Evolutionary conservation across 2,329 filamentous ascomycete species (phyloP), one percentile per base, ranked within the genome.

Genomic region (Penicillium aurantiogriseum): DNA sequence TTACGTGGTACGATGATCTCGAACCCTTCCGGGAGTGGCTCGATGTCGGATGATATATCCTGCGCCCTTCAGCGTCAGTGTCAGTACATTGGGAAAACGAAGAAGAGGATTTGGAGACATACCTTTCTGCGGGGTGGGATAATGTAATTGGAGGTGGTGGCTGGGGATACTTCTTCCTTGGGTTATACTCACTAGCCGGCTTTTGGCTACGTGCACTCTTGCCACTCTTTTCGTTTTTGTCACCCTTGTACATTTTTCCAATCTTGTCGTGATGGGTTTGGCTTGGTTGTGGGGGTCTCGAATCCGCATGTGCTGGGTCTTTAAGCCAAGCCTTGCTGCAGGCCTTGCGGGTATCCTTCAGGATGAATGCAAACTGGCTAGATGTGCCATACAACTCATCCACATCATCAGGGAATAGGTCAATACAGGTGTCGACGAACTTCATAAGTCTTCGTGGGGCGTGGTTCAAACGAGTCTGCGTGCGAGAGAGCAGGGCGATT

Each of bases 371-470:
- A 15, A 61, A 45, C 13, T 62, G 57, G 44, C 61, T 57, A n/a
- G 66, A 65, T 15, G 52, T 45, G 31, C 49, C 33, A 42, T 59
- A 57, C 1, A 66, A 11, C 15, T 61, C 50, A 23, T 58, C 51
- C 1, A 56, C 23, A 13, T 56, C 19, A 17, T 57, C 38, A 0
- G 43, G 39, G 5, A 65, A 66, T 10, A 54, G 49, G 17, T 58
- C 54, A 45, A 75, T 71, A 21, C 63, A 67, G 19, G 63, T 61
- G 6, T 76, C 67, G 6, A 76, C 56, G 29, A 73, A 74, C 0
- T 57, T 36, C 25, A 68, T 61, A 7, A 76, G 56, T 27, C 59
- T 66, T 11, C 71, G 69, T 9, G 62, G 58, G 3, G 53, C 58
- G 11, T 64, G 59, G 0, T 64, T 63, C 46, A 54, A 60, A 0